These are phyloP conservation scores for Acorus calamus DNA, from an alignment of 106 monocot genomes.

Conservation along the genomic window DNA sequence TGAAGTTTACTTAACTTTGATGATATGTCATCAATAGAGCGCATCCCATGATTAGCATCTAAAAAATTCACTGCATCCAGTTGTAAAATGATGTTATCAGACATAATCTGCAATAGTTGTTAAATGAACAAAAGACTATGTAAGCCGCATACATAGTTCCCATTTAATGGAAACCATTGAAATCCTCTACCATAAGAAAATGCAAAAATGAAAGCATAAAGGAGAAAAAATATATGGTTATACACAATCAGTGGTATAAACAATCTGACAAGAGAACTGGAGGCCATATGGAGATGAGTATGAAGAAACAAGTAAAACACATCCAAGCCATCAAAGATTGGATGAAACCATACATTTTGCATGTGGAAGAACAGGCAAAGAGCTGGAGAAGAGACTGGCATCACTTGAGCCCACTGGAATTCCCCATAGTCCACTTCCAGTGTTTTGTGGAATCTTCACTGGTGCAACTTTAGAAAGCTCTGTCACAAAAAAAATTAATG, in stretches of 20 bases:
- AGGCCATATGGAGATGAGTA: too few relatives aligned
- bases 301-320: too few relatives aligned
- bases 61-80: constrained; percentile 35
- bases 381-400: constrained; percentile 74
- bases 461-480: constrained; percentile 4
- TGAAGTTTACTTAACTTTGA: constrained; percentile 18
- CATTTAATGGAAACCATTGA: neutral
- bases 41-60: constrained; percentile 25
- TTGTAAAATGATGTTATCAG: neutral
- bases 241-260: too few relatives aligned
- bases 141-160: neutral
- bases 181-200: neutral
- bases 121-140: too few relatives aligned
- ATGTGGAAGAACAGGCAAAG: constrained; percentile 72
- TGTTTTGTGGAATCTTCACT: constrained; percentile 15
- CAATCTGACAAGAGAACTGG: too few relatives aligned
- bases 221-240: neutral
- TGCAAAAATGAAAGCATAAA: neutral
- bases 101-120: too few relatives aligned
- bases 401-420: constrained; percentile 41
- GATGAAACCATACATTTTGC: constrained; percentile 42
- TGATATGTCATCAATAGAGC: constrained; percentile 26
- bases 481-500: constrained; percentile 1
- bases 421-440: constrained; percentile 32
- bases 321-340: too few relatives aligned